Evolutionary conservation across 345 rosid species (phyloP), one percentile per base, ranked within the genome.

Genomic region (Salix udensis): DNA sequence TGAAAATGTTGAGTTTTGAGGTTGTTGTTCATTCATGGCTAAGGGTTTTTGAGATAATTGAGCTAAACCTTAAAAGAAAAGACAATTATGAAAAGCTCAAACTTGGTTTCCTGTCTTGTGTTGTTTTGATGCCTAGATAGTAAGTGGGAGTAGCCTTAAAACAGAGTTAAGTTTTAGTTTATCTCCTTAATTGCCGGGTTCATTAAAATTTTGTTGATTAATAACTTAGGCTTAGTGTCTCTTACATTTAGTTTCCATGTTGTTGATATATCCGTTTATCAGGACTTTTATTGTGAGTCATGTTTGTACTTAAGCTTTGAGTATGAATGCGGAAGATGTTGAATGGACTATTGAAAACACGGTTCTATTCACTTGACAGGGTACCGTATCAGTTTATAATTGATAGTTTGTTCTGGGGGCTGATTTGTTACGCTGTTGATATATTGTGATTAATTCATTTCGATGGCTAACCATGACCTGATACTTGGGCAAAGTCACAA

Each of bases 381-480:
- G 30, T 12, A 50, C 37, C 46, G n/a, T 37, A 37, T 31, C 64
- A 12, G 24, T 16, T 52, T 76, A 24, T 28, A 76, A 67, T 53
- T 68, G 52, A 44, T 39, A 19, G 70, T 65, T 26, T 65, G 24
- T 19, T 76, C 60, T 24, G 26, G 58, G 65, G 24, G 64, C 70
- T 73, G 34, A 55, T 55, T 78, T 73, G 31, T 46, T 55, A 14
- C 40, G 21, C 65, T 65, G 37, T 68, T 70, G 68, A 19, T 50
- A 60, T 37, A 44, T 53, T 12, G 52, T 50, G 31, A 44, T 50
- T 72, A 15, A 24, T 52, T 42, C 60, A 66, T 66, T 40, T 30
- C 76, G 67, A 94, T 92, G 99, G 92, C 97, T 42, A 90, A 88
- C 79, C 95, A 92, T 34, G 98, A 92, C 77, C 78, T 93, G 81